Percentiles rank a stretch among this genome's conserved stretches.
These are phyloP conservation scores for Discostella pseudostelligera DNA, from an alignment of 108 stramenopile species.

Conservation along the genomic window DNA sequence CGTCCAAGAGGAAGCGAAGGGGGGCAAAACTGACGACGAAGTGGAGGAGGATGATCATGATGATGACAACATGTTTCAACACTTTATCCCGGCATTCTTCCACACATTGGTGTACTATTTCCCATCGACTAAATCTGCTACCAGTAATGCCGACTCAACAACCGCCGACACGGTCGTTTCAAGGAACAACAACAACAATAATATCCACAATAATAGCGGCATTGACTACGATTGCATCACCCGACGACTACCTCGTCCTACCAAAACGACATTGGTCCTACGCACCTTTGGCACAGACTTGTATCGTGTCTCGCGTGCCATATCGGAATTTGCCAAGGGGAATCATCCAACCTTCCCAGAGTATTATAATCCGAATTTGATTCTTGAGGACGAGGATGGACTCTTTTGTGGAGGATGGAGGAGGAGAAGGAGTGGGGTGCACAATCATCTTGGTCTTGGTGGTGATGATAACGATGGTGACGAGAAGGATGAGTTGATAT, in stretches of 20 bases:
- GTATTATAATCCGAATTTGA: conserved; percentile 52
- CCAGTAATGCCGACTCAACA: not conserved
- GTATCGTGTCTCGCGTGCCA: conserved; percentile 51
- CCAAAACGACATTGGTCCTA: conserved; percentile 61
- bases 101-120: conserved; percentile 54
- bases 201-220: not conserved
- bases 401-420: conserved; percentile 60
- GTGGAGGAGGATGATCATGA: conserved; percentile 6
- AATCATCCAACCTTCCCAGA: conserved; percentile 70
- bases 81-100: conserved; percentile 79
- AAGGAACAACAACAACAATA: not conserved
- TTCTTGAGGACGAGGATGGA: conserved; percentile 26
- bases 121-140: conserved; percentile 18
- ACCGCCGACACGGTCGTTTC: not conserved
- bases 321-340: conserved; percentile 71
- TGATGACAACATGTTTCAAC: conserved; percentile 20
- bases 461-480: not conserved
- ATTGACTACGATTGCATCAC: not conserved
- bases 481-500: conserved; percentile 14
- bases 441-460: not conserved
- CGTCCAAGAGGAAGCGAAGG: not conserved
- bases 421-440: conserved; percentile 8
- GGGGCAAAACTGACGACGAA: not conserved
- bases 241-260: conserved; percentile 15
- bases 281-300: conserved; percentile 84